Evolutionary conservation across 164 flowering plant genomes (phyloP).

Genomic region (Pachysandra terminalis): DNA sequence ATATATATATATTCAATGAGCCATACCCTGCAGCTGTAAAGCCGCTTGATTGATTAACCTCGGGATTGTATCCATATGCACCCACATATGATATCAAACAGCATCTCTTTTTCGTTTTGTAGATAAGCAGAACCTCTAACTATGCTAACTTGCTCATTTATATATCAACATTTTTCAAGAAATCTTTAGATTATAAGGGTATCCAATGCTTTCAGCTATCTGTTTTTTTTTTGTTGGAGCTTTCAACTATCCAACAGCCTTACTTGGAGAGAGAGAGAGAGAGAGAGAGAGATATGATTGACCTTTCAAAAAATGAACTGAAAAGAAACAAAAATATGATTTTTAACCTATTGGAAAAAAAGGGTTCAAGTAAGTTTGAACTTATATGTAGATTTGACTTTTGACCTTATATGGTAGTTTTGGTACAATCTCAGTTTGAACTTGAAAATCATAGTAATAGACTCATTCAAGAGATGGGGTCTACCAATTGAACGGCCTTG

Average conservation of each 20-base stretch:
- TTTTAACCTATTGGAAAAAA: neutral
- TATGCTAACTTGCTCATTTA: slow-evolving; percentile 13
- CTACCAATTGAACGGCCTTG: too few species aligned
- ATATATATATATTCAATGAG: too few species aligned
- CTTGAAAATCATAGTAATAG: too few species aligned
- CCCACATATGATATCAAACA: slow-evolving; percentile 33
- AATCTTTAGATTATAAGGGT: slow-evolving; percentile 25
- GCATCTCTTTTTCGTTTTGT: slow-evolving; percentile 12
- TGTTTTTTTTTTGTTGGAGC: too few species aligned
- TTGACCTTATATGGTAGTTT: too few species aligned
- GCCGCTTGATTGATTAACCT: slow-evolving; percentile 9
- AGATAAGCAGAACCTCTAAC: slow-evolving; percentile 8
- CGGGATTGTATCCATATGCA: slow-evolving; percentile 52
- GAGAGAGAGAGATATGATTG: neutral
- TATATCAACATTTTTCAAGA: slow-evolving; percentile 8
- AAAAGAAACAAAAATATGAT: neutral
- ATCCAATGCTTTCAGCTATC: slow-evolving; percentile 52
- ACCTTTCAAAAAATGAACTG: neutral
- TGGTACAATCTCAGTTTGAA: too few species aligned
- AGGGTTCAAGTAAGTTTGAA: neutral
- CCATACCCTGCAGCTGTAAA: too few species aligned
- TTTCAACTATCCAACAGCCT: too few species aligned
- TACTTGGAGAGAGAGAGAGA: too few species aligned
- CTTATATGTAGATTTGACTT: too few species aligned
- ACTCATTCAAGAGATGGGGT: too few species aligned